Evolutionary conservation across 148 eudicot species (phyloP), one percentile per base, ranked within the genome.

Genomic region (Amaranthus hypochondriacus): DNA sequence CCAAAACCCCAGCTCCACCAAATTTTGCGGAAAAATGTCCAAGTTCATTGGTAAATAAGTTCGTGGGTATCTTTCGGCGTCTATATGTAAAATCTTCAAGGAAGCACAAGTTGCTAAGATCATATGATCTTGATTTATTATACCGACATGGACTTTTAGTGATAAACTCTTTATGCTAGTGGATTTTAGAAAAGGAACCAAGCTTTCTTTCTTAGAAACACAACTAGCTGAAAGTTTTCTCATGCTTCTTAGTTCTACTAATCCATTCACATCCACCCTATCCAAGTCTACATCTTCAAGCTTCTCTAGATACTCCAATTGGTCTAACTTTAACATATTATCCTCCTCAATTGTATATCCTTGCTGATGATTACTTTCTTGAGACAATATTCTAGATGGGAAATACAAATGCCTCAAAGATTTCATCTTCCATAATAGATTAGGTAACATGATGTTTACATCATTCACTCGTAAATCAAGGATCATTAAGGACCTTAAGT

Each of bases 401-500:
- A 73, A 52, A 55, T 66, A 74, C 21, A 74, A 48, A 44, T 74
- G 77, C 48, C 21, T 65, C 18, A 74, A 66, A 4, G 46, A 56
- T 56, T 44, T 46, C 52, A 64, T n/a, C 77, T 47, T 74, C 70
- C 62, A 49, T 42, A 72, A 11, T 39, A 64, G 9, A 44, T 74
- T 65, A 6, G 77, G 71, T 49, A 74, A 4, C 4, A 4, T 73
- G 6, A 15, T 28, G 39, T 28, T 47, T 6, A 0, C 2, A 12
- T 7, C 9, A 2, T 0, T 3, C 14, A 65, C 49, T 7, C 77
- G 77, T 18, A 65, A 47, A 66, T 74, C 77, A 42, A 74, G 77
- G 52, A 74, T 65, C 62, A 74, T 39, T 43, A 74, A 46, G 5
- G 77, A 74, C 52, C 46, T 74, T 4, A 74, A 55, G 55, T 65